Conservation (phyloP, 2,329 filamentous ascomycete genomes). For the Talaromyces sp. region DNA sequence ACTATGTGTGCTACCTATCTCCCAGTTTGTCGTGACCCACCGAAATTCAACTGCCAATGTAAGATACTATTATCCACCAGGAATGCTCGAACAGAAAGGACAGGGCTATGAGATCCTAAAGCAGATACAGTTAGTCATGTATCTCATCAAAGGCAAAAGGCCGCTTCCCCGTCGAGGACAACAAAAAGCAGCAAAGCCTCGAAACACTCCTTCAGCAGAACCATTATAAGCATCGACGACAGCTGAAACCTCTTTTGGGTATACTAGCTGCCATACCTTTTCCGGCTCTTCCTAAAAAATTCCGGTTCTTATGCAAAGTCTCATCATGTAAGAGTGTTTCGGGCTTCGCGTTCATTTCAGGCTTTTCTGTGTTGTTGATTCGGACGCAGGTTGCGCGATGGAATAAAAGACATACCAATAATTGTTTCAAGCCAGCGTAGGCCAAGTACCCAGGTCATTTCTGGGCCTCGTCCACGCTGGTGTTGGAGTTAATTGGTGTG, state of each 20-base stretch:
- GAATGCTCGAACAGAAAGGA: too few species aligned
- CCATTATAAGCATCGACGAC: constrained; percentile 53
- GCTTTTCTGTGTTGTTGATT: constrained; percentile 4
- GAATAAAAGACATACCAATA: constrained; percentile 10
- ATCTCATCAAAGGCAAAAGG: background rate
- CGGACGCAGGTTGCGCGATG: background rate
- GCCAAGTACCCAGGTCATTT: constrained; percentile 7
- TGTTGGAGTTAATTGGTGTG: constrained; percentile 3
- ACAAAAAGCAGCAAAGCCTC: constrained; percentile 5
- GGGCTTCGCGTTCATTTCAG: constrained; percentile 11
- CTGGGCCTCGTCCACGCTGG: constrained; percentile 11
- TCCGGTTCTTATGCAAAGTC: constrained; percentile 45
- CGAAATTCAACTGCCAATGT: too few species aligned
- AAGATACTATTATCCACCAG: too few species aligned
- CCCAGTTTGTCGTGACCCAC: too few species aligned
- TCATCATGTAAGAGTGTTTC: constrained; percentile 44
- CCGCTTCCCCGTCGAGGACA: background rate
- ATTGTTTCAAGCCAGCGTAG: constrained; percentile 7
- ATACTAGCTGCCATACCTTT: constrained; percentile 45
- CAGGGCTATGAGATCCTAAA: background rate
- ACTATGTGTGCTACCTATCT: too few species aligned
- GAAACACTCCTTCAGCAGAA: constrained; percentile 45
- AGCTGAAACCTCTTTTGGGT: constrained; percentile 27
- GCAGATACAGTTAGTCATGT: background rate
- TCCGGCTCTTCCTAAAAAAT: constrained; percentile 53